Base-by-base conservation (phyloP, 73 alveolate species). In the Symbiodinium natans region DNA sequence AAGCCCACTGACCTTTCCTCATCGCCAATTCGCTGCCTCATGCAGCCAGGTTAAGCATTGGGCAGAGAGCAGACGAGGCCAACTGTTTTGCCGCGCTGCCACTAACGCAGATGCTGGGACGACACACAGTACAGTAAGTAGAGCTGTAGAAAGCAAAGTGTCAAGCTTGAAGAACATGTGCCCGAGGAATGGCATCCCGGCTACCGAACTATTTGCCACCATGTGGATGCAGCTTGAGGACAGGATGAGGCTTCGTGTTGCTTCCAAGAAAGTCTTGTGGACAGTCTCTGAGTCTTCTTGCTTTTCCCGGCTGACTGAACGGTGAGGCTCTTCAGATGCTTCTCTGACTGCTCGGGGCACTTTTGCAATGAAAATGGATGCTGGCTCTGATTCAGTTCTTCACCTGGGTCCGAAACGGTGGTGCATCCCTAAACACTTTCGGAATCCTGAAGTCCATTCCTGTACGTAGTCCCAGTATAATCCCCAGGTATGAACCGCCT, bases 181-280 rank as follows among this genome's bases (percentile, higher is more conserved):
- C n/a, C n/a, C 95, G 41, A 83, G 71, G 73, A 88, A 88, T n/a
- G 95, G 95, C 46, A 88, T 88, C 33, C 95, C 95, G 5, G 40
- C 95, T 21, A 63, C 86, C 25, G 95, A 88, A 39, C n/a, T 82
- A 43, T 88, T 88, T 63, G 95, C 95, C 13, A 29, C 42, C 13
- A 6, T 10, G 31, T 88, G 95, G 95, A 71, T 88, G 27, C 73
- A 80, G 23, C 71, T 29, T 52, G 71, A 52, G 4, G 71, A 52
- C 71, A 52, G 71, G 71, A 52, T 29, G 71, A 52, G 71, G 71
- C 71, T 29, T n/a, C n/a, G 71, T 31, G 82, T 36, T 63, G 13
- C 63, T 17, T 48, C 63, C 63, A 48, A 48, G 17, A 48, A 8
- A 8, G 63, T 48, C 63, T 48, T 48, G 23, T 17, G 63, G 63